Percentiles rank a stretch among this genome's conserved stretches.
Evolutionary conservation across 2,329 filamentous ascomycete genomes (phyloP).

Genomic region (Fusarium agapanthi): DNA sequence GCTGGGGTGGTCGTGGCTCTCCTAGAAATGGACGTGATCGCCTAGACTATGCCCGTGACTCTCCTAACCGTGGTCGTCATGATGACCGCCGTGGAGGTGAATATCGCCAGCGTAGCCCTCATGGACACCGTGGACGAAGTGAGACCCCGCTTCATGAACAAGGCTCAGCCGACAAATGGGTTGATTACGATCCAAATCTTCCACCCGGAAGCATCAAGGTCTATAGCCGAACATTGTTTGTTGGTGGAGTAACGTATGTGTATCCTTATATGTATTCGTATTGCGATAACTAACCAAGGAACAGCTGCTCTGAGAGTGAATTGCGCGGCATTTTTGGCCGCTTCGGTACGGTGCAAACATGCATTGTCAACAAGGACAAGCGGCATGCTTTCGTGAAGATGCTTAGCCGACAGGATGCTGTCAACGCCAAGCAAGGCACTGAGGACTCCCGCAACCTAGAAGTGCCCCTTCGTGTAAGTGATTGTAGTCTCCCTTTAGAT

Average conservation of each 20-base stretch:
- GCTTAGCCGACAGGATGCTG: slow-evolving; percentile 86
- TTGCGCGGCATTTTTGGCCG: slow-evolving; percentile 81
- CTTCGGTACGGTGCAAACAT: slow-evolving; percentile 91
- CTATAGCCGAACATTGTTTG: slow-evolving; percentile 92
- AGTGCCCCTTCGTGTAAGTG: slow-evolving; percentile 74
- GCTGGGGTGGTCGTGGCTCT: slow-evolving; percentile 73
- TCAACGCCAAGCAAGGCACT: slow-evolving; percentile 86
- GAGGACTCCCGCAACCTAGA: slow-evolving; percentile 79
- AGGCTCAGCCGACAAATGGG: slow-evolving; percentile 67
- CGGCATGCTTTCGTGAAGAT: slow-evolving; percentile 99
- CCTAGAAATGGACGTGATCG: slow-evolving; percentile 71
- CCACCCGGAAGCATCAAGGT: slow-evolving; percentile 87
- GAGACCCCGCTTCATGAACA: slow-evolving; percentile 60
- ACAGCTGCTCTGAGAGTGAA: slow-evolving; percentile 79
- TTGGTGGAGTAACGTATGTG: slow-evolving; percentile 90
- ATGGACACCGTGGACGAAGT: slow-evolving; percentile 72
- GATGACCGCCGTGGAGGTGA: slow-evolving; percentile 69
- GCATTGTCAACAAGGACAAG: slow-evolving; percentile 98
- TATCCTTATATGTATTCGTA: slow-evolving; percentile 1
- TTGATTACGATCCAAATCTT: slow-evolving; percentile 80
- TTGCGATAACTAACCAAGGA: slow-evolving; percentile 40
- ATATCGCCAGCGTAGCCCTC: slow-evolving; percentile 89
- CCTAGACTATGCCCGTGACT: slow-evolving; percentile 78
- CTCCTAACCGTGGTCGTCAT: slow-evolving; percentile 67
- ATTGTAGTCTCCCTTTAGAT: not conserved